Evolutionary conservation across 176 grass and related monocot genomes (phyloP).

Genomic region (sorghum (Sorghum bicolor)): Sorghum_bicolor_NCBIv3 NC_012873.2:60966001-60966500

Average conservation of each 20-base stretch:
- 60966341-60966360: not conserved
- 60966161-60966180: slow-evolving; percentile 14
- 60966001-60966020: not conserved
- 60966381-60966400: slow-evolving; percentile 39
- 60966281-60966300: slow-evolving; percentile 59
- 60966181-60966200: slow-evolving; percentile 42
- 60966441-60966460: slow-evolving; percentile 43
- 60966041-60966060: not conserved
- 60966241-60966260: slow-evolving; percentile 45
- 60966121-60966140: slow-evolving; percentile 8
- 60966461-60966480: not conserved
- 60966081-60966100: slow-evolving; percentile 39
- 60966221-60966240: slow-evolving; percentile 58
- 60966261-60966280: slow-evolving; percentile 77
- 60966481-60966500: not conserved
- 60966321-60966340: slow-evolving; percentile 44
- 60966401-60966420: slow-evolving; percentile 21
- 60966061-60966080: slow-evolving; percentile 19
- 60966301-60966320: slow-evolving; percentile 72
- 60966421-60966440: slow-evolving; percentile 32
- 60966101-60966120: slow-evolving; percentile 32
- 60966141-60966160: slow-evolving; percentile 40
- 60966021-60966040: not conserved
- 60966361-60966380: slow-evolving; percentile 22
- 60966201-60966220: slow-evolving; percentile 57